Conservation (phyloP, 306 rosid genomes). For the Pterocarpus macrocarpus region DNA sequence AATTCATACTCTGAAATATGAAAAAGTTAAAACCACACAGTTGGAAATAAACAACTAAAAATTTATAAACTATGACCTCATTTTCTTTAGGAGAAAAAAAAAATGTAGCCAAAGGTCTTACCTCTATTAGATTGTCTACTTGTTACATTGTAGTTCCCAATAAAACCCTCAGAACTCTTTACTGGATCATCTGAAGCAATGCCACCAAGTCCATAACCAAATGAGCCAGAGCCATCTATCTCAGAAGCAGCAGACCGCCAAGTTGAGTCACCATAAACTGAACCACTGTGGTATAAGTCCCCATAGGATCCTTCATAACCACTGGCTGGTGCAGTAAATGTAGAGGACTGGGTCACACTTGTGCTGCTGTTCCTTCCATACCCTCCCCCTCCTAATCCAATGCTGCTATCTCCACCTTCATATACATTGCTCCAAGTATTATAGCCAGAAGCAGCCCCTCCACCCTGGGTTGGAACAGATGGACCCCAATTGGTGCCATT, state of each 20-base stretch:
- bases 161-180: constrained; percentile 72
- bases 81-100: constrained; percentile 13
- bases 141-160: constrained; percentile 77
- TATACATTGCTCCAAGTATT: constrained; percentile 58
- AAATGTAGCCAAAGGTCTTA: constrained; percentile 50
- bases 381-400: constrained; percentile 69
- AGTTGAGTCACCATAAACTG: constrained; percentile 71
- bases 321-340: constrained; percentile 61
- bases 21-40: constrained; percentile 23
- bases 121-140: constrained; percentile 93
- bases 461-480: constrained; percentile 58
- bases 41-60: constrained; percentile 26
- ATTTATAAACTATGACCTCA: constrained; percentile 1
- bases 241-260: constrained; percentile 85
- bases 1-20: constrained; percentile 4
- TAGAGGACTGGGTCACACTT: constrained; percentile 54
- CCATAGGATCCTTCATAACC: constrained; percentile 83
- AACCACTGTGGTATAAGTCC: constrained; percentile 65
- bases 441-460: constrained; percentile 68
- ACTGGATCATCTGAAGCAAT: constrained; percentile 71
- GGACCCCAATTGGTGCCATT: constrained; percentile 66
- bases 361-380: constrained; percentile 73
- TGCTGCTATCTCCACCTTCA: constrained; percentile 68
- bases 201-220: constrained; percentile 72
- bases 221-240: constrained; percentile 73